A percentile compares a stretch with the other conserved stretches of the same genome.
phyloP scores from a whole-genome alignment of 2,329 filamentous ascomycete species.

The Hymenoscyphus fraxineus region DNA sequence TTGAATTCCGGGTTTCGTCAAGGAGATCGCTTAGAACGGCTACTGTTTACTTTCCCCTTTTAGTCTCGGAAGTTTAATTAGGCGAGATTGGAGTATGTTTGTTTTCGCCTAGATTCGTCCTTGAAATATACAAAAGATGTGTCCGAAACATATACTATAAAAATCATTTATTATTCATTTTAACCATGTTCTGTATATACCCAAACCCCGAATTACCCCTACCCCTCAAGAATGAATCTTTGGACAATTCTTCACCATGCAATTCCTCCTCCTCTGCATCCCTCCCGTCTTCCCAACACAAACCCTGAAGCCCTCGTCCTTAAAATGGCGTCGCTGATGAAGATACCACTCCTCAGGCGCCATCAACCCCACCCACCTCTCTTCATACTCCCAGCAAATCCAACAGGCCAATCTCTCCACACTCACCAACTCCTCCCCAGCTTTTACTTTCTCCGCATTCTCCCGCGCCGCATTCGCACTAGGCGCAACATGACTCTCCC shows the following conservation, averaged over 20 bases:
- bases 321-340: conserved; percentile 26
- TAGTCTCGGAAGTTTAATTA: no score
- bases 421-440: background rate
- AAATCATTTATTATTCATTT: conserved; percentile 1
- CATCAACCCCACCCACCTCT: conserved; percentile 23
- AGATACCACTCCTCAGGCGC: conserved; percentile 23
- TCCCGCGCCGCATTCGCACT: background rate
- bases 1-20: no score
- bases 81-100: no score
- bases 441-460: conserved; percentile 4
- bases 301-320: conserved; percentile 25
- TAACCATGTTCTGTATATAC: background rate
- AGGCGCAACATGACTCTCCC: conserved; percentile 26
- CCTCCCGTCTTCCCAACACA: conserved; percentile 27
- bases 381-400: conserved; percentile 30
- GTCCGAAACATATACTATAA: background rate
- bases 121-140: no score
- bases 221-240: conserved; percentile 26
- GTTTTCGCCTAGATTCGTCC: no score
- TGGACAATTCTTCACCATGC: conserved; percentile 20
- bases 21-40: no score
- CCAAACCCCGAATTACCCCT: background rate
- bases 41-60: no score
- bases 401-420: conserved; percentile 25
- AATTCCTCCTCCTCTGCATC: conserved; percentile 31